Base-by-base conservation (phyloP, 805 yeast genomes). In the Yarrowia keelungensis region DNA sequence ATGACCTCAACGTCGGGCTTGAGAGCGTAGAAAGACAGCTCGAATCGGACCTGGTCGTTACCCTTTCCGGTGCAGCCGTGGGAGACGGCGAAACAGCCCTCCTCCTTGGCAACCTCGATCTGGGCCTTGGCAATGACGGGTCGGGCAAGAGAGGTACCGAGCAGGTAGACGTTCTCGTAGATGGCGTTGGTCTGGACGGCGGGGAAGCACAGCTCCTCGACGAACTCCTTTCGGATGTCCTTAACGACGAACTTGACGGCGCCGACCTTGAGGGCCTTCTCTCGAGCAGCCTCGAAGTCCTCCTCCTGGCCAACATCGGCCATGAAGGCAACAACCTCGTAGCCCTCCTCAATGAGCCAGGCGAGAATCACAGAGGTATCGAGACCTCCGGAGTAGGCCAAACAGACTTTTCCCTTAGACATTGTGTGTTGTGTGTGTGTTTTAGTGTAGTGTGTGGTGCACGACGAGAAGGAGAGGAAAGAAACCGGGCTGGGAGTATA, bases 11-110 rank as follows among this genome's bases (percentile, higher is more conserved):
- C 97, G 77, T 93, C 98, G 51, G 99, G 99, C 83, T 95, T 93
- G 80, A 95, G 87, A 45, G 98, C 99, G 81, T 95, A 95, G 86
- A 95, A 95, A 9, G 97, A 89, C 71, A 95, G 85, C 83, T 95
- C 99, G 79, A 95, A 95, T 82, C 99, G 90, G 73, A 95, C 98
- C 84, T 95, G 99, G 81, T 95, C 99, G 80, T 95, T 95, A 83
- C 99, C 99, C 84, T 95, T 95, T 83, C 99, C 99, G 74, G 99
- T 95, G 84, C 99, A 95, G 72, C 99, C 99, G 81, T 95, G 99
- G 61, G 97, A 88, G 62, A 95, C 99, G 67, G 98, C 98, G 76
- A 94, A 92, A 85, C 99, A 95, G 73, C 98, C 98, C 81, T 95
- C 96, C 76, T 90, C 86, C 83, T 92, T 96, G 71, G 99, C 99